Percentiles rank a stretch among this genome's conserved stretches.
Evolutionary conservation across 345 rosid species (phyloP).

Genomic region (Pistacia vera): DNA sequence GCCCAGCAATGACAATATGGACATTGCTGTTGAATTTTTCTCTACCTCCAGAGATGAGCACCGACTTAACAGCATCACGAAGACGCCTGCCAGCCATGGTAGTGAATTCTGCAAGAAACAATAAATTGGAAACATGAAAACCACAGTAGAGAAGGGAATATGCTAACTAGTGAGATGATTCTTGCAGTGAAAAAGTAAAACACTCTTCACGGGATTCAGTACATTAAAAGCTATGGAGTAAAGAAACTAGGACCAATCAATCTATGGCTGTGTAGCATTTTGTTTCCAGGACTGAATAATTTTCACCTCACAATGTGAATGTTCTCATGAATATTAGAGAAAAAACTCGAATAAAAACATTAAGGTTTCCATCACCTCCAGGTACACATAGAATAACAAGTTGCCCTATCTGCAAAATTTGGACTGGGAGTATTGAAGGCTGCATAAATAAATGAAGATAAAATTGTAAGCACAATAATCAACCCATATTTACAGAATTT

Average conservation of each 20-base stretch:
- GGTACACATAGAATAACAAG: conserved; percentile 63
- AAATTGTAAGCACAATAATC: not conserved
- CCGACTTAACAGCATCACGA: conserved; percentile 61
- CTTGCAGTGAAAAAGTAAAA: not conserved
- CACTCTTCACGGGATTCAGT: not conserved
- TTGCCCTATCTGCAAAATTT: conserved; percentile 57
- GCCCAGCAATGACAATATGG: conserved; percentile 67
- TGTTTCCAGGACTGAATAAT: not conserved
- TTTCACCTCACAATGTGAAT: not conserved
- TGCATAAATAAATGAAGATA: conserved; percentile 27
- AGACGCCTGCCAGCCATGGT: conserved; percentile 82
- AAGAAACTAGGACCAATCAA: not conserved
- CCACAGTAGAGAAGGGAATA: not conserved
- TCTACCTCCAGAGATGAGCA: conserved; percentile 38
- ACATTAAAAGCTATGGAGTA: not conserved
- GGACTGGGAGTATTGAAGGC: conserved; percentile 71
- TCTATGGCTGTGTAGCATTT: not conserved
- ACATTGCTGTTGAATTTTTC: conserved; percentile 37
- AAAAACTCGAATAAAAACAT: not conserved
- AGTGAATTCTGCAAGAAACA: conserved; percentile 54
- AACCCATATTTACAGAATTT: not conserved
- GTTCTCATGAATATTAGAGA: not conserved
- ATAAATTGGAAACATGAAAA: conserved; percentile 2
- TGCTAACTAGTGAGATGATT: not conserved
- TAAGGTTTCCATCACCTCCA: conserved; percentile 41